Evolutionary conservation across 805 yeast species (phyloP), one percentile per base, ranked within the genome.

Genomic region (Saccharomycopsis fibuligera): DNA sequence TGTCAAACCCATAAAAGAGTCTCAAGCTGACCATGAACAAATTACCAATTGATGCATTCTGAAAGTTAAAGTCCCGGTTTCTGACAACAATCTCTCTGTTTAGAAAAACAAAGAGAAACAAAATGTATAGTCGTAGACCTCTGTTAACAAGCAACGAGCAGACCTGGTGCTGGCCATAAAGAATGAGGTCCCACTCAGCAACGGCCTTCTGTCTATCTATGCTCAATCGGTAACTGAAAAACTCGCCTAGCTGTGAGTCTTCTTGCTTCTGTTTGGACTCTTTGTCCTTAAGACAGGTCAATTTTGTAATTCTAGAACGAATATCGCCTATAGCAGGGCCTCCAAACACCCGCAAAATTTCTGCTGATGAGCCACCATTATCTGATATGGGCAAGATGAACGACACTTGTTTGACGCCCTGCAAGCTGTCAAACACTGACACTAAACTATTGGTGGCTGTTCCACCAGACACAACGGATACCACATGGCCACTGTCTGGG

Each of bases 251-350:
- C 37, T 6, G 19, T 5, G 8, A 10, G 8, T 33, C 19, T 17
- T 41, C n/a, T 1, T 58, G 6, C 19, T 8, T 16, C 19, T 33
- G 14, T n/a, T 33, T 12, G 17, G 37, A 10, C 19, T 33, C n/a
- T 16, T 33, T 33, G 37, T 33, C 62, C 16, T 70, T 61, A 31
- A 75, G 54, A 3, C 43, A 83, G 31, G 87, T 82, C 50, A 90
- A 65, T 47, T 90, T 66, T 0, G 88, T 85, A 25, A 89, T 72
- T 48, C 98, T 65, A 0, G 96, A 86, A 43, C 97, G 68, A 2
- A 90, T 73, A 61, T 90, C 98, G 2, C 98, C 98, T 47, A 90
- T 87, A 0, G 97, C 96, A 2, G 96, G 96, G 0, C 98, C 97
- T 2, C 96, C 96, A 16, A 90, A 70, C 1, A 88, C 86, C 12